Base-by-base conservation (phyloP, 2,329 filamentous ascomycete genomes). In the Penicillium occitanis region DNA sequence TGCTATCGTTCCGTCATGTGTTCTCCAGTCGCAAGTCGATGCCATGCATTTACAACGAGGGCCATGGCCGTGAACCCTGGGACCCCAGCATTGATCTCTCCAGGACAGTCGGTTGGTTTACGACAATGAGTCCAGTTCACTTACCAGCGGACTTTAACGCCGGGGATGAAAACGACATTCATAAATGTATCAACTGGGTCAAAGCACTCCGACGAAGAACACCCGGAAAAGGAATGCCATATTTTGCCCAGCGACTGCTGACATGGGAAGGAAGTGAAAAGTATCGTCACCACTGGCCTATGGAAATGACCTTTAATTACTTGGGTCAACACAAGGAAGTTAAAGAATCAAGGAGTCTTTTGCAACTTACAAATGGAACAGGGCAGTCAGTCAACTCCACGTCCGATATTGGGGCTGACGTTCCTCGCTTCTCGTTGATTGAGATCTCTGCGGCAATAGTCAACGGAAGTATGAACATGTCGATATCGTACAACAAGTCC, bases 241-340 rank as follows among this genome's bases (percentile, higher is more conserved):
- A 81, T 68, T 82, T 82, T 67, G 74, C 77, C 0, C 72, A 73
- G 2, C 73, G 74, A 5, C 75, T 75, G 61, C 71, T 78, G 58
- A 77, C 69, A 42, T 64, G 70, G 25, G 70, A 72, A 1, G 75
- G 75, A 1, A 69, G 66, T 0, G 67, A 77, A 46, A 68, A 67
- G 25, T 69, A 66, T 46, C 22, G 58, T 5, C 30, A 30, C 17
- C 62, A 69, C 25, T 65, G 59, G 57, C 70, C 67, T 8, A 68
- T 70, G 63, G 72, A 73, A 58, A 69, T 73, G 35, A 11, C 68
- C 2, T 73, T 73, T 42, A 73, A 73, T 35, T 73, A 73, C 13
- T 44, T 66, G 5, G 72, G 71, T 2, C 65, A 69, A 3, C 70
- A 68, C 40, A 71, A 71, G 40, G 67, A 70, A 22, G 51, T 68